Evolutionary conservation across 371 early-diverging fungal genomes (phyloP).

Genomic region (Zychaea mexicana): DNA sequence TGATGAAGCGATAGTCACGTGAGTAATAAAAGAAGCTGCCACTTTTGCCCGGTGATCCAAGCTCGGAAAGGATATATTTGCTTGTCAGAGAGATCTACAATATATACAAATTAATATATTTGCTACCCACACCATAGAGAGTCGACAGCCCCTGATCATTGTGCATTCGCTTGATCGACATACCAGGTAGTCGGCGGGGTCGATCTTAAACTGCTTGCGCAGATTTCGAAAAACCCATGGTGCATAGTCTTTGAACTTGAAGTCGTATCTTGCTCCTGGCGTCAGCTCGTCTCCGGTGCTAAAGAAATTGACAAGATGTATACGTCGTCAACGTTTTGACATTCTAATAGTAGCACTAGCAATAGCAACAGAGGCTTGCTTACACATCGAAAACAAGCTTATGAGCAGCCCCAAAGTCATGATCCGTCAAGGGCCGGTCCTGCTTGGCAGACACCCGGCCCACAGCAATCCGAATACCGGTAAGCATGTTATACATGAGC

Average conservation of each 20-base stretch:
- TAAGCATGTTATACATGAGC: constrained; percentile 98
- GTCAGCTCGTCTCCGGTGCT: constrained; percentile 89
- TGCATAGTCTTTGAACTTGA: constrained; percentile 98
- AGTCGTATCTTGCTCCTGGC: constrained; percentile 91
- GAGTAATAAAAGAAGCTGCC: constrained; percentile 97
- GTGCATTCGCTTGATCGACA: background rate
- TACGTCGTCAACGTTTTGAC: no score
- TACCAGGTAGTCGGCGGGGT: constrained; percentile 92
- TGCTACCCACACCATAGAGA: no score
- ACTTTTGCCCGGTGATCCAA: constrained; percentile 93
- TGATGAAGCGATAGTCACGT: constrained; percentile 96
- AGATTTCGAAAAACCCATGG: constrained; percentile 94
- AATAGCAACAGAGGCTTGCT: constrained; percentile 16
- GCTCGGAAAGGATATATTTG: constrained; percentile 93
- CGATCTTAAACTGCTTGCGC: constrained; percentile 83
- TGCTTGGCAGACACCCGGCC: constrained; percentile 86
- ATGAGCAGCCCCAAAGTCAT: constrained; percentile 86
- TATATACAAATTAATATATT: no score
- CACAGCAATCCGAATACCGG: constrained; percentile 87
- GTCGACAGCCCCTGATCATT: background rate
- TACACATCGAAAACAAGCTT: constrained; percentile 92
- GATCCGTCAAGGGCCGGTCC: constrained; percentile 60
- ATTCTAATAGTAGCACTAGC: no score
- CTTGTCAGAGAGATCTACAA: constrained; percentile 85
- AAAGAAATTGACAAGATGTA: constrained; percentile 7